Evolutionary conservation across 306 rosid species (phyloP), one percentile per base, ranked within the genome.

Genomic region (Delonix regia): DNA sequence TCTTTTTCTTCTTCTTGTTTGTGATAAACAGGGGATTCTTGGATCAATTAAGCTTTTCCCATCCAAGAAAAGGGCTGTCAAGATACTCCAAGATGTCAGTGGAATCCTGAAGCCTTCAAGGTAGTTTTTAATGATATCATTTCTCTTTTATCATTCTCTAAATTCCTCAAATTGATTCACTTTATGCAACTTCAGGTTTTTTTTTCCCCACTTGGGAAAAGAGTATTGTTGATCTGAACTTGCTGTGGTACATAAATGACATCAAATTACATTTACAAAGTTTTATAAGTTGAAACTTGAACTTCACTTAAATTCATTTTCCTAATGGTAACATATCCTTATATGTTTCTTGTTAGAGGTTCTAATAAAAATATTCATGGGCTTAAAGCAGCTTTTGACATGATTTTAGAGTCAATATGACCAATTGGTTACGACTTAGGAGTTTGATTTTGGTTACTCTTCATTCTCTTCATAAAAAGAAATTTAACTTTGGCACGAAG

Each of bases 21-120:
- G 33, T 22, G 44, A 18, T 66, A 34, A 74, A 53, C 78, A 88
- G 91, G 83, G 66, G 42, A 25, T 83, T 64, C 84, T 93, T 75
- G 96, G 89, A 69, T 61, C 82, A 83, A 53, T 89, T 7, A 75
- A 83, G 79, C 69, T 93, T 77, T 68, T 85, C 69, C 90, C 96
- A 18, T 82, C 95, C 15, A 91, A 91, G 79, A 89, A 86, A 78
- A 84, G 85, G 77, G 84, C 70, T 18, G 82, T 91, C 51, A 87
- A 89, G 78, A 88, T 88, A 71, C 89, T 88, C 24, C 67, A 78
- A 71, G 82, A 79, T 78, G 84, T 78, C 27, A 88, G 79, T 78
- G 89, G 91, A 61, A 85, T 88, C 16, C 76, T 88, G 34, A 88
- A 51, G 70, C 86, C 91, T 61, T 78, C 86, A 75, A 88, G 91